Base-by-base conservation (phyloP, 768 basidiomycete species). In the Boletus reticuloceps region DNA sequence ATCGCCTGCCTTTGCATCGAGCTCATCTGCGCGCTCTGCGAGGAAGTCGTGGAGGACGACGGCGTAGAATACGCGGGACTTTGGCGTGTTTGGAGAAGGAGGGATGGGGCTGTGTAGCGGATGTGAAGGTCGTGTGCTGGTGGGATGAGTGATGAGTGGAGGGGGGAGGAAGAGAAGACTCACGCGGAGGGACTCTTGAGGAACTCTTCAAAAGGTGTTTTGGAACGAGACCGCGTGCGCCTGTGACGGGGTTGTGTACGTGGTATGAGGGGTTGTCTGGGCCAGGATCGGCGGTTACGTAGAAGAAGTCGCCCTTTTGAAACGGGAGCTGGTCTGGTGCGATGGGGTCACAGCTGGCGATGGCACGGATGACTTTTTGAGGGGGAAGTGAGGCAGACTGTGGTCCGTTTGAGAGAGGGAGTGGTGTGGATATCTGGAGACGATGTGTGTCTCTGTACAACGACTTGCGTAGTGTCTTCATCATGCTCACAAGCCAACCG, bases 1-100 rank as follows among this genome's bases (percentile, higher is more conserved):
- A 65, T 99, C 97, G 36, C 95, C 96, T 1, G 87, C 83, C 65
- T 89, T 94, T 2, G 96, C 96, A 57, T 96, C 95, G 44, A 99
- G 84, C 67, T 99, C 97, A 69, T 99, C 97, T 5, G 91, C 82
- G 43, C 97, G 83, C 72, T 99, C 97, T n/a, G 97, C 95, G 13
- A 77, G 70, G 63, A 99, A 99, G 66, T 98, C 95, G 66, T 98
- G 96, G 58, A 94, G 82, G 27, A 99, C 97, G 62, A 96, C 82
- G 22, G 96, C 97, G 69, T 97, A 99, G 69, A 90, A 91, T 12
- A 90, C 91, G 62, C 83, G 85, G 0, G 79, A 64, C 68, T 74
- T 79, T 57, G 66, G 57, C 0, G 68, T 59, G 52, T 45, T 58
- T 68, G 80, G 43, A 69, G 77, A 17, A 54, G 51, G 58, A 37